Evolutionary conservation across 495 filamentous ascomycete genomes (phyloP).

Genomic region (Lasiosphaeria ovina): DNA sequence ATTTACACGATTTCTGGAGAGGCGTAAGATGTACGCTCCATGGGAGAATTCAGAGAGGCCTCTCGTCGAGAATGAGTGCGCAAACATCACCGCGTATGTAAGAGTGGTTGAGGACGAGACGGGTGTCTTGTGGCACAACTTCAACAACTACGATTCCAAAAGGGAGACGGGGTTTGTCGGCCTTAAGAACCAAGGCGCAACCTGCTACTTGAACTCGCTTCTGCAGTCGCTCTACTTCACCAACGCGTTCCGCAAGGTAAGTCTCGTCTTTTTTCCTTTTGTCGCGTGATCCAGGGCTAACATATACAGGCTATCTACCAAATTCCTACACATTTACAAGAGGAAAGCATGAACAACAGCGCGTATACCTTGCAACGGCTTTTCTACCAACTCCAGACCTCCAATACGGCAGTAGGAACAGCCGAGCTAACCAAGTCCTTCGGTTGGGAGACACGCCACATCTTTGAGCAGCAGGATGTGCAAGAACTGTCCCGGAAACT

Average conservation of each 20-base stretch:
- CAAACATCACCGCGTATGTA: slow-evolving; percentile 89
- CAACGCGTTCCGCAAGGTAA: slow-evolving; percentile 90
- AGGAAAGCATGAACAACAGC: slow-evolving; percentile 77
- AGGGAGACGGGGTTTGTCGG: slow-evolving; percentile 97
- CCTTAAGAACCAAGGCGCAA: slow-evolving; percentile 95
- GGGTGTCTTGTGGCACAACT: slow-evolving; percentile 98
- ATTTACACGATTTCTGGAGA: slow-evolving; percentile 88
- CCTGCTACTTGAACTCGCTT: slow-evolving; percentile 97
- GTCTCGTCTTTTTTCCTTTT: not conserved
- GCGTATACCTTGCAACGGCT: slow-evolving; percentile 92
- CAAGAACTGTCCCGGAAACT: slow-evolving; percentile 94
- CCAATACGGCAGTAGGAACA: slow-evolving; percentile 75
- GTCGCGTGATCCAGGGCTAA: slow-evolving; percentile 7
- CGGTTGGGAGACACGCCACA: slow-evolving; percentile 96
- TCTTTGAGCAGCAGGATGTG: slow-evolving; percentile 99
- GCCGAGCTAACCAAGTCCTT: slow-evolving; percentile 93
- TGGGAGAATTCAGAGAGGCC: slow-evolving; percentile 64
- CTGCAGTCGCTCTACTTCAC: slow-evolving; percentile 97
- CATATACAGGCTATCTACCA: slow-evolving; percentile 80
- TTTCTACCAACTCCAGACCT: slow-evolving; percentile 91
- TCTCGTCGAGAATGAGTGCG: slow-evolving; percentile 84
- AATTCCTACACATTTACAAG: slow-evolving; percentile 78
- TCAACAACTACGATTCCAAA: slow-evolving; percentile 97
- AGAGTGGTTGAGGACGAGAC: slow-evolving; percentile 95
- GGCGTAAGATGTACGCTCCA: slow-evolving; percentile 68